Base-by-base conservation (phyloP, 2,329 filamentous ascomycete species). In the Fusarium humuli region DNA sequence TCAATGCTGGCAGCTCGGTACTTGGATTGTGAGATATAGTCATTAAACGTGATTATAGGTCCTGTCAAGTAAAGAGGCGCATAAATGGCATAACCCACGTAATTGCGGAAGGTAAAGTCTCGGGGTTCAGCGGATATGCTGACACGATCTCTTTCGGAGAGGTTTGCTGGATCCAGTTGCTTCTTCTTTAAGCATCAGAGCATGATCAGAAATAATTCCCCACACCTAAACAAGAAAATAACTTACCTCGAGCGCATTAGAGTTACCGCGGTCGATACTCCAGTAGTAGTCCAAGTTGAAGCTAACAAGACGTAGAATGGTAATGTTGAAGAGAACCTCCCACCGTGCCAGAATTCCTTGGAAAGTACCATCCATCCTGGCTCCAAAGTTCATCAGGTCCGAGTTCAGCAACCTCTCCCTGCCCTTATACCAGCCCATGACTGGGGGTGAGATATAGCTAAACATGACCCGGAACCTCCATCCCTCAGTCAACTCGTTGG, bases 311-410 rank as follows among this genome's bases (percentile, higher is more conserved):
- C 96, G 91, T 59, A 99, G 83, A 27, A 98, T 91, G 5, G 95
- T 98, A 67, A 99, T 89, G 77, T 99, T 99, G 86, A 99, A 99
- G 7, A 98, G 86, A n/a, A 99, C 90, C 79, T 98, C 94, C 96
- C 96, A 99, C 63, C 95, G 88, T 0, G 91, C 85, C 77, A 97
- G 90, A n/a, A 99, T 83, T 1, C 96, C 96, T 10, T 93, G 90
- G 70, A 91, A 91, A 55, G 61, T 72, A 27, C 86, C 85, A 80
- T 99, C 96, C 18, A 98, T 83, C 83, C 88, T 92, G 45, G 84
- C 83, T 10, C 90, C 94, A 84, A 91, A 91, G 22, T 84, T 83
- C 34, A 87, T 82, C 41, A 90, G 77, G 4, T 78, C 62, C 10
- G 83, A 81, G 20, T 83, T 81, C 12, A 83, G 57, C 2, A 60